Percentiles rank a stretch among this genome's conserved stretches.
These are phyloP conservation scores for Polygonum maritimum DNA, from an alignment of 148 eudicot species.

Conservation along the genomic window DNA sequence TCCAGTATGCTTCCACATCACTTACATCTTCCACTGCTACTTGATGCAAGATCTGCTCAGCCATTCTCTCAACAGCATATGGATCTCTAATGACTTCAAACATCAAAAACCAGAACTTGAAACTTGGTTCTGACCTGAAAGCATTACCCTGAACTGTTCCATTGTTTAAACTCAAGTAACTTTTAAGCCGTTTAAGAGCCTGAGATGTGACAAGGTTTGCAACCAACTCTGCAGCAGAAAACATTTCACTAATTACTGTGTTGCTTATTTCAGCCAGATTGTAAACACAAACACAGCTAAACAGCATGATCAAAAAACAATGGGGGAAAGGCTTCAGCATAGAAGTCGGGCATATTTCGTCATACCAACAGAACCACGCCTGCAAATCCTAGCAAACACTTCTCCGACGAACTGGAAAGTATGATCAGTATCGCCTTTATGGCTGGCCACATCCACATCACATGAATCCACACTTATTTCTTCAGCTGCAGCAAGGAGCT, in stretches of 20 bases:
- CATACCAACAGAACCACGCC: constrained; percentile 91
- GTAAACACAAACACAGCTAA: neutral
- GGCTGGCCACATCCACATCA: constrained; percentile 14
- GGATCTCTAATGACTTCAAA: constrained; percentile 68
- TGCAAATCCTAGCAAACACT: constrained; percentile 66
- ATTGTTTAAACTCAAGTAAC: constrained; percentile 22
- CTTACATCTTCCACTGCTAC: constrained; percentile 43
- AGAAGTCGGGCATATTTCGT: constrained; percentile 5
- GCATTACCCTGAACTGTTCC: constrained; percentile 23
- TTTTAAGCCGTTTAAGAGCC: constrained; percentile 44
- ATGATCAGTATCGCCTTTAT: constrained; percentile 23
- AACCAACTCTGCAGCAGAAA: constrained; percentile 52
- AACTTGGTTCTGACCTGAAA: constrained; percentile 37
- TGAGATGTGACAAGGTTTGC: constrained; percentile 42
- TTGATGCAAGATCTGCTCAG: constrained; percentile 65
- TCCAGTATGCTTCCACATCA: constrained; percentile 79
- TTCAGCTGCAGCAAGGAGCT: constrained; percentile 65
- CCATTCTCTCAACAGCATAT: constrained; percentile 66
- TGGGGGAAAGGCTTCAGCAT: constrained; percentile 1
- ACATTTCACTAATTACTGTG: neutral
- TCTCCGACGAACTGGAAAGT: constrained; percentile 59
- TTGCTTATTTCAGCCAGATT: neutral
- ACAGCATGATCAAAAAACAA: neutral
- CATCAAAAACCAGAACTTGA: constrained; percentile 54
- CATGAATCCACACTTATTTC: constrained; percentile 32